phyloP scores from a whole-genome alignment of 257 asterid species.

The Asclepias syriaca region DNA sequence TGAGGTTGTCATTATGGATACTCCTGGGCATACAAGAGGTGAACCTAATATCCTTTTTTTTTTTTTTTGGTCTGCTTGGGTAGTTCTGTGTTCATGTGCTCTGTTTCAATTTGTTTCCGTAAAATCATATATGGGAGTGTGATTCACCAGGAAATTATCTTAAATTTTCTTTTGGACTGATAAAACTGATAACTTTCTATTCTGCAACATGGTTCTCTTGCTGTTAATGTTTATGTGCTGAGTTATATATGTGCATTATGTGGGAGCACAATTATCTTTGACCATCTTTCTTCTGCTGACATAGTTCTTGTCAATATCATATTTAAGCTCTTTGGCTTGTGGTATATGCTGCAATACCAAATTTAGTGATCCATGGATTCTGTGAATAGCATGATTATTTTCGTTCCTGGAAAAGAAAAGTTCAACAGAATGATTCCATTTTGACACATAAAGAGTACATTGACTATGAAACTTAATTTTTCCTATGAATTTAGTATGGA shows the following conservation, averaged over 20 bases:
- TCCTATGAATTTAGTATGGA: neutral
- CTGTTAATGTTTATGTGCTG: neutral
- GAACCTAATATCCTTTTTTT: slow-evolving; percentile 21
- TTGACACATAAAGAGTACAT: neutral
- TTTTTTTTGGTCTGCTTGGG: neutral
- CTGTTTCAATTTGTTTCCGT: neutral
- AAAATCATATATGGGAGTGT: neutral
- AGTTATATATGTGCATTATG: neutral
- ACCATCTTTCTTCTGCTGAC: neutral
- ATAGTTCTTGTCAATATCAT: neutral
- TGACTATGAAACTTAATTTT: neutral
- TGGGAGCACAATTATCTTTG: neutral
- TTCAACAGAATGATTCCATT: neutral
- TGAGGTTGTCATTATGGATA: slow-evolving; percentile 74
- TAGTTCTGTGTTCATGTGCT: neutral
- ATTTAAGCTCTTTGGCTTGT: neutral
- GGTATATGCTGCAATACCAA: neutral
- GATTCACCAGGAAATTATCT: neutral
- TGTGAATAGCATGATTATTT: neutral
- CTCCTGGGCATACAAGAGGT: slow-evolving; percentile 99
- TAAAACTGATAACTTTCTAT: neutral
- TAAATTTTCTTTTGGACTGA: neutral
- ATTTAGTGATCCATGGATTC: neutral
- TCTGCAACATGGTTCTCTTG: neutral
- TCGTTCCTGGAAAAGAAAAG: neutral